Evolutionary conservation across 2,329 filamentous ascomycete species (phyloP), one percentile per base, ranked within the genome.

Genomic region (Xenoacremonium recifei): DNA sequence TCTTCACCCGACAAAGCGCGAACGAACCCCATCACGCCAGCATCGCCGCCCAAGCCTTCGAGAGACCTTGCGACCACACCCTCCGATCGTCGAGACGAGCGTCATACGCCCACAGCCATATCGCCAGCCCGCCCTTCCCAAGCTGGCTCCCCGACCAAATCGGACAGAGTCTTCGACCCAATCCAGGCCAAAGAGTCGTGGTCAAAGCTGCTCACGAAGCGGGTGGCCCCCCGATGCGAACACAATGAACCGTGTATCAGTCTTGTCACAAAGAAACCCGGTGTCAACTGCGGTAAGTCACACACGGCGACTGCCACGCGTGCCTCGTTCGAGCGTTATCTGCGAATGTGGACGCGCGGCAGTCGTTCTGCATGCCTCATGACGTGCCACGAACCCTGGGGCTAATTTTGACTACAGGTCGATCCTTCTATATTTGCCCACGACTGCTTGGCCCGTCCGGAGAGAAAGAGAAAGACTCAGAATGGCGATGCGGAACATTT

Each of bases 401-500:
- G 40, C 55, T 61, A 37, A 60, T 43, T 11, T 39, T 42, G 37
- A 47, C 21, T 15, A 35, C 33, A 80, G 77, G 79, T 5, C 71
- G 81, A 25, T 79, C 78, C 1, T 85, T 85, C 58, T 85, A 79
- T 61, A 77, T 82, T 42, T 85, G 81, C 48, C 61, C 74, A 12
- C 77, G 85, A 30, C 93, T 93, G 4, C 68, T 97, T 2, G 92
- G 90, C 0, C 90, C 90, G 2, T 87, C 84, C 18, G 93, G 90
- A 0, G 80, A 85, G 53, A 93, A 93, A 62, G 91, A 95, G 65
- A 85, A 74, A 45, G 85, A 84, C 3, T 90, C 89, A 0, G 77
- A 93, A 60, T 96, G 91, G 89, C 80, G 89, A 32, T 97, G 92
- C 64, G 73, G 77, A 3, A 96, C 89, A 0, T 96, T 96, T 55